Evolutionary conservation across 1,284 basidiomycete species (phyloP), one percentile per base, ranked within the genome.

Genomic region (Rhodotorula mucilaginosa): DNA sequence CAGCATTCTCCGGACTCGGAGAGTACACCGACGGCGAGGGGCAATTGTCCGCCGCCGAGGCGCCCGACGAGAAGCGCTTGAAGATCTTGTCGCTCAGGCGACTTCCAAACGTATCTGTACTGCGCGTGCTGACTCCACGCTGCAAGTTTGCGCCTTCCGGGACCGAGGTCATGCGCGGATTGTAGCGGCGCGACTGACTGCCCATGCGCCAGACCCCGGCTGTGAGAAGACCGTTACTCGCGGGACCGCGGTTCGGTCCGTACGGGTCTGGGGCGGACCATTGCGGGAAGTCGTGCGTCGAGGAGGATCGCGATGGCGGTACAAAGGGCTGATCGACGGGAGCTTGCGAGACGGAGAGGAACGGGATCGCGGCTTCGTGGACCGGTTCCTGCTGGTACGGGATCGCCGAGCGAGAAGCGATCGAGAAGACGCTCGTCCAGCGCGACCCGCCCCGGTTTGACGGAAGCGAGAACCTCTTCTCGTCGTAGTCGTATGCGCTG

Each of bases 1-100:
- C 63, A 46, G 44, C 44, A 10, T 64, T 29, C 31, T 61, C 62
- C 62, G 58, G 60, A 12, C 58, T 23, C 6, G 56, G 67, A 29
- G 74, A 75, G 67, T 75, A 73, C 19, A 74, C 60, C 4, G 68
- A 70, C 3, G 73, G 66, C 12, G 66, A 61, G 1, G 65, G 63
- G 18, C 47, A 63, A 10, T 52, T 61, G 48, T 49, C 64, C 3
- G 46, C 64, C 3, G 46, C n/a, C 26, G 48, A 49, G 23, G 8
- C 7, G 26, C 56, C 52, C 8, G 39, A 13, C 39, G 39, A 44
- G 18, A 39, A 49, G 4, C 61, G 61, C 48, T 21, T 34, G 26
- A 64, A 64, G 31, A 65, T 63, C 67, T 65, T 68, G 56, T 71
- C 67, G 56, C 63, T 65, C 49, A 71, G 60, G 29, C 66, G 44